Conservation (phyloP, 208 protist genomes). For the Acanthamoeba sp. region DNA sequence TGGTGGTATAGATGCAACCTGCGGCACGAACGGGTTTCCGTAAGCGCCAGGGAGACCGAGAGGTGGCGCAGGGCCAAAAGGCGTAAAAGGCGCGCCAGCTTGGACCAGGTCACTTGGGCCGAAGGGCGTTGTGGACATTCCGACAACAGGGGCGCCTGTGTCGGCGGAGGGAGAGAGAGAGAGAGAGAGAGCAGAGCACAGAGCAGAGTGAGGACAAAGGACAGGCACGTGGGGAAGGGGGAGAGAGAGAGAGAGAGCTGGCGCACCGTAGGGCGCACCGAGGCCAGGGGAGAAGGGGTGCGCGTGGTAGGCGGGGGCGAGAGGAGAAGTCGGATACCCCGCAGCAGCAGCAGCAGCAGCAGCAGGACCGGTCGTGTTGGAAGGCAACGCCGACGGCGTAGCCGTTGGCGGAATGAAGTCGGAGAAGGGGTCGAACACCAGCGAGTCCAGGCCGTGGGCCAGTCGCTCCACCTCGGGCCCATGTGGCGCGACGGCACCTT, state of each 20-base stretch:
- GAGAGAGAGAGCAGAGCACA: not conserved
- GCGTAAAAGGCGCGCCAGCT: not conserved
- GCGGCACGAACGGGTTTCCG: not conserved
- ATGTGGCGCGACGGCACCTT: not conserved
- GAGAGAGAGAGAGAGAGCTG: no score
- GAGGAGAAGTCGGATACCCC: not conserved
- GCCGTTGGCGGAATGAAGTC: not conserved
- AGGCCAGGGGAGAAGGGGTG: no score
- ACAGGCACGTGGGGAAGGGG: no score
- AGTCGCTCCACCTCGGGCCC: not conserved
- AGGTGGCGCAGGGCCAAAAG: not conserved
- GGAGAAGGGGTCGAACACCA: conserved; percentile 24
- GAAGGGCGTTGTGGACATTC: not conserved
- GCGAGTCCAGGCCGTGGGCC: not conserved
- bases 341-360: not conserved
- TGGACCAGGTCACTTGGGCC: not conserved
- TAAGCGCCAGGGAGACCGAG: not conserved
- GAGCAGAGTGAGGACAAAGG: no score
- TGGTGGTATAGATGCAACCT: no score
- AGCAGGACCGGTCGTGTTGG: no score
- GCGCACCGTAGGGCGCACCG: not conserved
- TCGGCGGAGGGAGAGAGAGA: not conserved
- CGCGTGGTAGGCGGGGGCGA: no score
- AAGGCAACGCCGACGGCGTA: not conserved
- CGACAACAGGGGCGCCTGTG: not conserved